Conservation (phyloP, 805 yeast genomes). For the Wickerhamiella sorbophila region DNA sequence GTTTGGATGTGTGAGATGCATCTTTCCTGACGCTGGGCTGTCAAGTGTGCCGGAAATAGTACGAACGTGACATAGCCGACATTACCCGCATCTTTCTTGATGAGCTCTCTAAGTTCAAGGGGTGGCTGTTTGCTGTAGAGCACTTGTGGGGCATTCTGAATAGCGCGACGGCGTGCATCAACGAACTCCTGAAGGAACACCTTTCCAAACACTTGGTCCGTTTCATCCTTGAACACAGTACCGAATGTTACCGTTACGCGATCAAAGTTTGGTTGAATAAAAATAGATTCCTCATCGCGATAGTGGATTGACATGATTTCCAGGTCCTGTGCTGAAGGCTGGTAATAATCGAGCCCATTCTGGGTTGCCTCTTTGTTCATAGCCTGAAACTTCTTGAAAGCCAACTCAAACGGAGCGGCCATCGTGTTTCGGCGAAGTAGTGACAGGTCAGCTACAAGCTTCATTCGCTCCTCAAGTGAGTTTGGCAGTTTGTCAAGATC, state of each 20-base stretch:
- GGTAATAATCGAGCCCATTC: slow-evolving; percentile 26
- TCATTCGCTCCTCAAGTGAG: slow-evolving; percentile 33
- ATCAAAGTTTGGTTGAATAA: slow-evolving; percentile 81
- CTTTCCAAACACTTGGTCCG: slow-evolving; percentile 49
- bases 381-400: slow-evolving; percentile 64
- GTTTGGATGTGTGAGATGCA: slow-evolving; percentile 83
- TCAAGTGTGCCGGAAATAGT: slow-evolving; percentile 38
- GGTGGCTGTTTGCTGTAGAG: slow-evolving; percentile 89
- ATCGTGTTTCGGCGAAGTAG: slow-evolving; percentile 71
- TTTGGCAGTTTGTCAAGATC: slow-evolving; percentile 36
- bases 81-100: slow-evolving; percentile 25
- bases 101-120: slow-evolving; percentile 48
- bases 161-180: slow-evolving; percentile 88
- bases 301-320: slow-evolving; percentile 60
- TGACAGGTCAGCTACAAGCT: slow-evolving; percentile 49
- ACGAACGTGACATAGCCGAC: slow-evolving; percentile 47
- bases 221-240: slow-evolving; percentile 89
- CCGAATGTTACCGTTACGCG: slow-evolving; percentile 94
- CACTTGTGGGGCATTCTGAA: slow-evolving; percentile 97
- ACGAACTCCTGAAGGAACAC: slow-evolving; percentile 53
- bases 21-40: slow-evolving; percentile 63
- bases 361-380: slow-evolving; percentile 33
- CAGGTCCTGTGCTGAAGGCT: slow-evolving; percentile 33
- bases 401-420: slow-evolving; percentile 85
- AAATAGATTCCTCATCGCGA: slow-evolving; percentile 87